Percentiles rank a stretch among this genome's conserved stretches.
Conservation (phyloP, 176 grass and related monocot species). For the Chrysopogon serrulatus region DNA sequence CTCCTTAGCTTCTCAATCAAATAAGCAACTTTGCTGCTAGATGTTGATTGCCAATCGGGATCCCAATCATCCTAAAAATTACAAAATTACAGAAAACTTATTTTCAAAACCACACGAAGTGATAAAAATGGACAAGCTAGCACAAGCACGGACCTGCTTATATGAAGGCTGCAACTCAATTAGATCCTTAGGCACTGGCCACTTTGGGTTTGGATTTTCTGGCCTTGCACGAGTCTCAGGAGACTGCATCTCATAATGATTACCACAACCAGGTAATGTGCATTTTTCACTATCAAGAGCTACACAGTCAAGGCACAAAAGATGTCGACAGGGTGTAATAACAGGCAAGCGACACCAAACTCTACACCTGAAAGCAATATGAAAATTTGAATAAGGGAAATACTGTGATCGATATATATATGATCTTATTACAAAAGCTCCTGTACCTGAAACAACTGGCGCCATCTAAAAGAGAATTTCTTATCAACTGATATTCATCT, state of each 20-base stretch:
- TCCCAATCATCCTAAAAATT: conserved; percentile 81
- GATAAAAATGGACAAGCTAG: conserved; percentile 14
- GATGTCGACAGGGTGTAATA: conserved; percentile 88
- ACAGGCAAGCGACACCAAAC: conserved; percentile 87
- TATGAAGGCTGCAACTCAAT: conserved; percentile 99
- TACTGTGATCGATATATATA: not conserved
- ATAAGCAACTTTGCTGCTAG: conserved; percentile 96
- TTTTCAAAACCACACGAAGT: conserved; percentile 2
- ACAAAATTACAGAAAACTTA: not conserved
- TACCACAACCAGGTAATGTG: conserved; percentile 67
- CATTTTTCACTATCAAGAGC: conserved; percentile 89
- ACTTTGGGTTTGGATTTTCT: conserved; percentile 99
- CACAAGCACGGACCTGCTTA: conserved; percentile 59
- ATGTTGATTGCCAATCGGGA: conserved; percentile 95
- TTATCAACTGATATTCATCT: conserved; percentile 70
- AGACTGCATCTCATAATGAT: conserved; percentile 93
- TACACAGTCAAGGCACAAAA: conserved; percentile 92
- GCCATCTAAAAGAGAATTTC: conserved; percentile 76
- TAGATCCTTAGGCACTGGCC: conserved; percentile 98
- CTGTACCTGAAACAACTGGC: conserved; percentile 74
- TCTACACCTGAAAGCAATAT: conserved; percentile 59
- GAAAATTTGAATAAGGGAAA: not conserved
- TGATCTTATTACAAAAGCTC: not conserved
- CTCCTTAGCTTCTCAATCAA: conserved; percentile 67
- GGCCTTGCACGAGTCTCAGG: conserved; percentile 65